A percentile compares a stretch with the other conserved stretches of the same genome.
phyloP scores from a whole-genome alignment of 768 basidiomycete species.

The Suillus tomentosus region DNA sequence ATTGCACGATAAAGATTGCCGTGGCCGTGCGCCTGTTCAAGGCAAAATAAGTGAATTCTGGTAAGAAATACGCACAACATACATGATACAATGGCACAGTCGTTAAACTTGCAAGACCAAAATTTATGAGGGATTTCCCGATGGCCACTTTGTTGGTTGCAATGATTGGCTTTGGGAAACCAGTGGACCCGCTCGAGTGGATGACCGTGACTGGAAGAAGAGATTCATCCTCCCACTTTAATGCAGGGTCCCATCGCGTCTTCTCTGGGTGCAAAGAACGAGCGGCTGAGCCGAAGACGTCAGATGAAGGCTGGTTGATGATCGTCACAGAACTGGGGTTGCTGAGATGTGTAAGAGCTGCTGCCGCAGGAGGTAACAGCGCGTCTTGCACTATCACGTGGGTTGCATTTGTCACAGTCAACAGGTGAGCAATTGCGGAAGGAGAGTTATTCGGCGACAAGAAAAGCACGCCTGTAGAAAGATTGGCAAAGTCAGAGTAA shows the following conservation, averaged over 20 bases:
- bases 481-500: background rate
- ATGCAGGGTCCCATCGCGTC: conserved; percentile 21
- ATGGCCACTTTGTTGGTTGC: conserved; percentile 39
- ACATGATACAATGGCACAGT: conserved; percentile 38
- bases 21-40: conserved; percentile 25
- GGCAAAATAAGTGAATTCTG: background rate
- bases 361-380: conserved; percentile 17
- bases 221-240: conserved; percentile 24
- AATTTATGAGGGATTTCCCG: conserved; percentile 37
- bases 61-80: background rate
- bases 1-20: conserved; percentile 41
- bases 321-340: conserved; percentile 25
- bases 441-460: conserved; percentile 49
- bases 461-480: conserved; percentile 31
- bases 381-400: conserved; percentile 27
- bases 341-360: conserved; percentile 19
- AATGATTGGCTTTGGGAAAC: conserved; percentile 48
- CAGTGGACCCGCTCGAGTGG: conserved; percentile 41
- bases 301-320: conserved; percentile 25
- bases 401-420: conserved; percentile 27
- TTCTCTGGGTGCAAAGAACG: conserved; percentile 23
- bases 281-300: conserved; percentile 20
- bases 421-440: conserved; percentile 47
- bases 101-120: conserved; percentile 22
- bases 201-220: conserved; percentile 24